Evolutionary conservation across 73 alveolate species (phyloP).

Genomic region (Strombidium stylifer): DNA sequence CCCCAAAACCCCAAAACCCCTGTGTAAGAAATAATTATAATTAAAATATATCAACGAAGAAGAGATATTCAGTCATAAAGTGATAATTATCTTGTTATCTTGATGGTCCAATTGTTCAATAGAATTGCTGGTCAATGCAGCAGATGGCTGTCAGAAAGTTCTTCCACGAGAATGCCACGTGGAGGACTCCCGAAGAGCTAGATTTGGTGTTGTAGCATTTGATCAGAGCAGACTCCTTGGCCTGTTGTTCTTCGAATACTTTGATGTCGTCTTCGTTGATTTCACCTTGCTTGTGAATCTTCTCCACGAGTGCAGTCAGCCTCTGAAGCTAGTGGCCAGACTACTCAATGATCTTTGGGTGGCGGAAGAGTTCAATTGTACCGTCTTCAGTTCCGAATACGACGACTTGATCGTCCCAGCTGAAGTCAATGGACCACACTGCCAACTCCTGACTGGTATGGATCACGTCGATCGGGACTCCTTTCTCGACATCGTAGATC

Average conservation of each 20-base stretch:
- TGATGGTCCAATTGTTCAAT: too few species aligned
- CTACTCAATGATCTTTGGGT: constrained; percentile 71
- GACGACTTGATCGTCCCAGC: constrained; percentile 80
- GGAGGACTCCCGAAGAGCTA: too few species aligned
- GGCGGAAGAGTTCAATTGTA: constrained; percentile 73
- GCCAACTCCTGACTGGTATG: constrained; percentile 69
- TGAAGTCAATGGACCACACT: constrained; percentile 75
- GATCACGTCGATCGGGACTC: constrained; percentile 68
- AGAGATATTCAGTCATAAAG: too few species aligned
- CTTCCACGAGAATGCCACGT: too few species aligned
- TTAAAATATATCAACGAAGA: too few species aligned
- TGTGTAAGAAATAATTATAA: too few species aligned
- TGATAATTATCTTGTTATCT: too few species aligned
- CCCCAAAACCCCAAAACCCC: too few species aligned
- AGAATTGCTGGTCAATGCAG: too few species aligned
- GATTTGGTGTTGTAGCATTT: too few species aligned
- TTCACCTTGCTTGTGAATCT: constrained; percentile 15
- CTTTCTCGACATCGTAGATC: constrained; percentile 70
- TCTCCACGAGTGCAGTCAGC: constrained; percentile 51
- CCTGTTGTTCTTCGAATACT: neutral
- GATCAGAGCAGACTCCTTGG: too few species aligned
- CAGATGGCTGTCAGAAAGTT: too few species aligned
- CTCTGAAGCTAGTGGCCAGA: constrained; percentile 58
- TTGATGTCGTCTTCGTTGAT: neutral
- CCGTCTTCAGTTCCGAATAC: constrained; percentile 85